Conservation (phyloP, 139 green algal species). For the Micractinium conductrix region DNA sequence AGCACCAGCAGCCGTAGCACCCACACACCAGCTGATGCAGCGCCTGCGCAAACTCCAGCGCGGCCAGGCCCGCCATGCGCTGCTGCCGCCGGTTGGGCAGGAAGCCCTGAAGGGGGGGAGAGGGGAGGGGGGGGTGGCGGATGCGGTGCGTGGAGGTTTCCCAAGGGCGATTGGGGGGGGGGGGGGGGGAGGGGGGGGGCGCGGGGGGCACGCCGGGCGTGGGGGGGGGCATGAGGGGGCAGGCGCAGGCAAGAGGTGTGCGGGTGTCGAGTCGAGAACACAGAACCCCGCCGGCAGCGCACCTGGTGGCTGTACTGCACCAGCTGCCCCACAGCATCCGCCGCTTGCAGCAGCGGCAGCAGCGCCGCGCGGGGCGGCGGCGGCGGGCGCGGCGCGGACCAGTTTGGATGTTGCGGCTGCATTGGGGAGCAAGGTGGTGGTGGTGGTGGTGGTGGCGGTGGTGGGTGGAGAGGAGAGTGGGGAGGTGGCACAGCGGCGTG, state of each 20-base stretch:
- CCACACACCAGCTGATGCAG: constrained; percentile 51
- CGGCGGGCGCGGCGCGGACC: constrained; percentile 31
- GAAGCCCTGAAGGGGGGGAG: constrained; percentile 68
- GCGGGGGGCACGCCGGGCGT: no score
- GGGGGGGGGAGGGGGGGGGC: no score
- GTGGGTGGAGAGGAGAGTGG: background rate
- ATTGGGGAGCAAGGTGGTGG: background rate
- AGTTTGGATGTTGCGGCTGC: constrained; percentile 59
- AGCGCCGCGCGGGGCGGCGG: constrained; percentile 32
- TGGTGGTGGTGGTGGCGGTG: background rate
- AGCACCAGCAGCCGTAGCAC: background rate
- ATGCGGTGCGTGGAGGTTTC: background rate
- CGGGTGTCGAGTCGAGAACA: no score
- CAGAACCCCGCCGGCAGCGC: no score
- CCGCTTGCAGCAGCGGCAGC: constrained; percentile 53
- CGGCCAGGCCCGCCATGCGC: constrained; percentile 80
- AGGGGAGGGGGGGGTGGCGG: background rate
- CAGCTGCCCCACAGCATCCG: constrained; percentile 72
- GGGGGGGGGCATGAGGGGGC: no score
- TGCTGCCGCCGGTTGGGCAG: constrained; percentile 84
- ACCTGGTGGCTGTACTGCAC: constrained; percentile 84
- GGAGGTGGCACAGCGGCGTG: no score
- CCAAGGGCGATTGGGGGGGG: no score
- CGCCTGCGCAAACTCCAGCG: constrained; percentile 80
- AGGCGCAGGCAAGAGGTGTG: no score